A percentile compares a stretch with the other conserved stretches of the same genome.
Conservation (phyloP, 495 filamentous ascomycete species). For the Pseudomonodictys pantanalensis region DNA sequence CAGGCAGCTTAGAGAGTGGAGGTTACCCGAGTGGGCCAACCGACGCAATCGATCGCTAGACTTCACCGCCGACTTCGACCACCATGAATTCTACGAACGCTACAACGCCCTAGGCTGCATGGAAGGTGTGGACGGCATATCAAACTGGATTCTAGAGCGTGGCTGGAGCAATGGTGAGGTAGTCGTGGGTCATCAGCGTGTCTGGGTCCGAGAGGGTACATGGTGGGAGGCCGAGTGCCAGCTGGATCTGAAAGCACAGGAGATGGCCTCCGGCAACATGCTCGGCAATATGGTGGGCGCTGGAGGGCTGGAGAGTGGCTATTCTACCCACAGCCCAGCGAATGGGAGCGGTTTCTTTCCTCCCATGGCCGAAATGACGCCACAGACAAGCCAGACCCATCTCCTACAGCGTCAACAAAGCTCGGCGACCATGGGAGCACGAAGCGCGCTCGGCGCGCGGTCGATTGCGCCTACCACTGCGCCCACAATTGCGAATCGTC, state of each 20-base stretch:
- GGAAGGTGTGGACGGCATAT: conserved; percentile 88
- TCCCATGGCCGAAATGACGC: conserved; percentile 57
- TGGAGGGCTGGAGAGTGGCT: conserved; percentile 58
- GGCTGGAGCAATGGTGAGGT: conserved; percentile 99
- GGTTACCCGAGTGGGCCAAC: conserved; percentile 94
- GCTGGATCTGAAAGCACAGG: conserved; percentile 75
- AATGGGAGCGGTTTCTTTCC: conserved; percentile 68
- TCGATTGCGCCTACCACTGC: conserved; percentile 72
- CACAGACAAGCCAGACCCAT: conserved; percentile 68
- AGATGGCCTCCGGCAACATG: conserved; percentile 48
- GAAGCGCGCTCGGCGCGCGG: conserved; percentile 56
- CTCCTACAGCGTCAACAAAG: conserved; percentile 62
- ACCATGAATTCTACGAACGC: conserved; percentile 82
- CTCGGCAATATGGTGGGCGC: conserved; percentile 47
- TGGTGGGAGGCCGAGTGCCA: conserved; percentile 99
- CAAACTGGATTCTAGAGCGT: conserved; percentile 91
- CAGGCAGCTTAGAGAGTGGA: conserved; percentile 85
- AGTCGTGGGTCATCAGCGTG: conserved; percentile 78
- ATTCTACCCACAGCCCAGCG: conserved; percentile 51
- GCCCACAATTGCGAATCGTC: conserved; percentile 53
- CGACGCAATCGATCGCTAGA: conserved; percentile 88
- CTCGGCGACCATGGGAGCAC: conserved; percentile 56
- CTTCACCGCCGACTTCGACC: conserved; percentile 93
- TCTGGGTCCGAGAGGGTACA: conserved; percentile 90
- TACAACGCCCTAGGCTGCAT: conserved; percentile 82